Conservation (phyloP, 805 yeast species). For the Metschnikowia vanudenii region DNA sequence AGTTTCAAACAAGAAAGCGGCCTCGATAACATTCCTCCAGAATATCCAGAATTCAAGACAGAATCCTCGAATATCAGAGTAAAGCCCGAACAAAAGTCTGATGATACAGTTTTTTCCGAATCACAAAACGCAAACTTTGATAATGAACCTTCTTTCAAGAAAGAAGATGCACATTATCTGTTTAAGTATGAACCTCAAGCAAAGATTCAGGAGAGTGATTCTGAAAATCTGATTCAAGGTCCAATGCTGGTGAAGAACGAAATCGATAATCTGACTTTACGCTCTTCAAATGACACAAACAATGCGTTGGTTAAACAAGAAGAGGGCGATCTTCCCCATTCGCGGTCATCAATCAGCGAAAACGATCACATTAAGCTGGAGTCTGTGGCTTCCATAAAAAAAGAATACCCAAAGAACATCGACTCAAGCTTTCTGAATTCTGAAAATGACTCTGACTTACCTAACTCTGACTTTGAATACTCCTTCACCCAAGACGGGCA, state of each 20-base stretch:
- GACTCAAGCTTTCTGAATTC: neutral
- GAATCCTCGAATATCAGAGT: neutral
- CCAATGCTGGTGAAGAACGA: neutral
- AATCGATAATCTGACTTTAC: neutral
- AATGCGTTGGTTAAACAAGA: neutral
- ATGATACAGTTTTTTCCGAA: neutral
- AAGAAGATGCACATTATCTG: neutral
- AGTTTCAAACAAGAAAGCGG: neutral
- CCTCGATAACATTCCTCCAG: neutral
- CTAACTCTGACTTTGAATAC: neutral
- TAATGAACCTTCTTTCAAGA: neutral
- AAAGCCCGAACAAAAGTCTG: neutral
- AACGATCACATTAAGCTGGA: neutral
- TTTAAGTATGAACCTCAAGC: neutral
- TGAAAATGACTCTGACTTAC: neutral
- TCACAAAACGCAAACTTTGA: neutral
- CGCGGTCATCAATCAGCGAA: neutral
- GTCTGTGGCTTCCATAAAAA: neutral
- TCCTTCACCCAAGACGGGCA: slow-evolving; percentile 4
- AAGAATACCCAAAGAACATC: neutral
- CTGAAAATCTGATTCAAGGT: neutral
- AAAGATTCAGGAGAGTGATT: neutral
- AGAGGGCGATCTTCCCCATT: neutral
- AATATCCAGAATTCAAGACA: neutral
- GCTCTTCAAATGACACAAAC: neutral